Percentiles rank a stretch among this genome's conserved stretches.
These are phyloP conservation scores for Thermomyces lanuginosus DNA, from an alignment of 2,329 filamentous ascomycete genomes.

Conservation along the genomic window DNA sequence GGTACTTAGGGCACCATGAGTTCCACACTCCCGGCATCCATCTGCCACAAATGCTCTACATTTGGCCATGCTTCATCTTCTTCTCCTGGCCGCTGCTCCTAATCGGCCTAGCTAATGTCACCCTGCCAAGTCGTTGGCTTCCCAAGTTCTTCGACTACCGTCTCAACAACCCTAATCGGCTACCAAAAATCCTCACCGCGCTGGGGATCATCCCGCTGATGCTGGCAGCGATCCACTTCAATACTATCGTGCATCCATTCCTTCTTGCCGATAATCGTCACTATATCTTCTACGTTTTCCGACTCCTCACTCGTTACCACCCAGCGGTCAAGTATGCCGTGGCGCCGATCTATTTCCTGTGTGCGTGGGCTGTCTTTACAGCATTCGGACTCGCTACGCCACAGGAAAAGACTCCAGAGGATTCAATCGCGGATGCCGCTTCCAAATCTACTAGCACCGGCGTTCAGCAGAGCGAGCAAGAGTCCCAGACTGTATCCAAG, in stretches of 20 bases:
- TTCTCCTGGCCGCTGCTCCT: slow-evolving; percentile 70
- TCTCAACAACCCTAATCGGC: slow-evolving; percentile 15
- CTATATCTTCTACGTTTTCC: slow-evolving; percentile 94
- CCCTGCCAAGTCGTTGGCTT: slow-evolving; percentile 19
- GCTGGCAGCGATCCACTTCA: slow-evolving; percentile 48
- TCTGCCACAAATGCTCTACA: slow-evolving; percentile 81
- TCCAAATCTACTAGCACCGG: slow-evolving; percentile 5
- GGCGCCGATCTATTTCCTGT: slow-evolving; percentile 52
- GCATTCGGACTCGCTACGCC: slow-evolving; percentile 36
- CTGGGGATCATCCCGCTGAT: slow-evolving; percentile 26
- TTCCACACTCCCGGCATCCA: slow-evolving; percentile 87
- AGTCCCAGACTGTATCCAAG: slow-evolving; percentile 9
- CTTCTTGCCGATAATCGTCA: slow-evolving; percentile 92
- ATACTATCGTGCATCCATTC: slow-evolving; percentile 91
- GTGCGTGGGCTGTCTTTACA: slow-evolving; percentile 52
- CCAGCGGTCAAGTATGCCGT: slow-evolving; percentile 49
- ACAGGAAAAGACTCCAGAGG: slow-evolving; percentile 9
- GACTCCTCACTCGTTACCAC: slow-evolving; percentile 56
- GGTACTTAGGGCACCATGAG: slow-evolving; percentile 73
- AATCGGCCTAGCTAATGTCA: slow-evolving; percentile 33
- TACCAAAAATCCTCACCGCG: slow-evolving; percentile 25
- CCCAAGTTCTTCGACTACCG: slow-evolving; percentile 19
- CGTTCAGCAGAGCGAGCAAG: slow-evolving; percentile 7
- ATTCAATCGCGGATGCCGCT: slow-evolving; percentile 8
- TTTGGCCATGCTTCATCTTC: slow-evolving; percentile 79